Conservation (phyloP, 805 yeast genomes). For the Kodamaea kakaduensis region DNA sequence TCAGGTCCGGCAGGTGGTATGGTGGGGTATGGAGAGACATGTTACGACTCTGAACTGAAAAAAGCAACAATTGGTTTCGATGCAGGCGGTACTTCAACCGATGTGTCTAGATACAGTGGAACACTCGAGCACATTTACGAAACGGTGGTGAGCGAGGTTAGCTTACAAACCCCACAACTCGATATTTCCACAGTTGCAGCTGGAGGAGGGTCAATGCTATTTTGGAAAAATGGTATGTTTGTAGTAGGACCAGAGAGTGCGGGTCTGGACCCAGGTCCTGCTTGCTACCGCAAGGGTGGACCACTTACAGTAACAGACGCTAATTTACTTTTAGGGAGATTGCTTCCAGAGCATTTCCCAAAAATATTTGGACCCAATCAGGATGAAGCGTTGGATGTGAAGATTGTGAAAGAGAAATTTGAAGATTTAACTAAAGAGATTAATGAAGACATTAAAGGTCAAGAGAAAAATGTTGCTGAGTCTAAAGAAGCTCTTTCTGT, state of each 20-base stretch:
- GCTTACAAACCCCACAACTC: constrained; percentile 43
- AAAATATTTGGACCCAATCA: constrained; percentile 36
- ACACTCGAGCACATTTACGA: constrained; percentile 40
- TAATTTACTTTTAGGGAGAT: constrained; percentile 31
- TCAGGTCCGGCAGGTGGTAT: constrained; percentile 99
- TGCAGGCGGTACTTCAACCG: constrained; percentile 47
- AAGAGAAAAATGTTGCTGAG: neutral
- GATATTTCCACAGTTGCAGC: constrained; percentile 46
- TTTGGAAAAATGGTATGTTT: constrained; percentile 36
- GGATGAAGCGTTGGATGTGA: constrained; percentile 30
- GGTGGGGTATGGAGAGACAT: constrained; percentile 86
- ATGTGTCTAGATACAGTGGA: constrained; percentile 41
- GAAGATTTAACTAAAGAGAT: constrained; percentile 50
- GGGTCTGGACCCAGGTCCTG: constrained; percentile 40
- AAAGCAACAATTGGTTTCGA: constrained; percentile 39
- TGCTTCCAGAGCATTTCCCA: constrained; percentile 36
- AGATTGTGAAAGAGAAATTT: constrained; percentile 46
- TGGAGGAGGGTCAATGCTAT: constrained; percentile 41
- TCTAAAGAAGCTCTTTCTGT: constrained; percentile 38
- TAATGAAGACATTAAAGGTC: constrained; percentile 39
- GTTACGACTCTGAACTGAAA: constrained; percentile 41
- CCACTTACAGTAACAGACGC: constrained; percentile 40
- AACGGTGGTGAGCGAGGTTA: constrained; percentile 43
- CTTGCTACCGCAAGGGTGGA: constrained; percentile 38
- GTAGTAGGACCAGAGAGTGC: constrained; percentile 41